phyloP scores from a whole-genome alignment of 2,329 filamentous ascomycete genomes.

The Pestalotiopsis fici region DNA sequence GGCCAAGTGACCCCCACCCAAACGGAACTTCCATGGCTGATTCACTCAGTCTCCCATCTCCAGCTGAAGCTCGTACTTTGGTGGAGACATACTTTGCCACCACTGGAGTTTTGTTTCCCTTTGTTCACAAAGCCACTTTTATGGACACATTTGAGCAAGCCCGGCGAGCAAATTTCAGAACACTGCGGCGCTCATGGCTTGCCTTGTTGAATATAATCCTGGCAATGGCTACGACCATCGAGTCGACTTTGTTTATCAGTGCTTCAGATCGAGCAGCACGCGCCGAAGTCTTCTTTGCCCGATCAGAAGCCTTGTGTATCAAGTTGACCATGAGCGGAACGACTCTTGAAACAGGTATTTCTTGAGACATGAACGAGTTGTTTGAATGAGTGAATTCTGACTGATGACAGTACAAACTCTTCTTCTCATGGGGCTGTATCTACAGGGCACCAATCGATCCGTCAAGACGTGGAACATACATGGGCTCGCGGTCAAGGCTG shows the following conservation, averaged over 20 bases:
- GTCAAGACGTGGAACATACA: constrained; percentile 56
- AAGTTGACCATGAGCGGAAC: constrained; percentile 39
- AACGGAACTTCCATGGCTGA: background rate
- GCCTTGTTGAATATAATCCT: constrained; percentile 51
- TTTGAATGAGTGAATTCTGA: background rate
- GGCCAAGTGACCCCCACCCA: background rate
- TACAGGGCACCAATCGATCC: constrained; percentile 55
- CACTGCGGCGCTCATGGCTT: constrained; percentile 48
- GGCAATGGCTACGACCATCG: constrained; percentile 44
- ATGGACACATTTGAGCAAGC: constrained; percentile 2
- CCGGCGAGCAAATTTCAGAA: constrained; percentile 22
- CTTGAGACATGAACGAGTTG: background rate
- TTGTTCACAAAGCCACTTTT: constrained; percentile 2
- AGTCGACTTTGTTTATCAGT: constrained; percentile 25
- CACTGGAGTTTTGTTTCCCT: constrained; percentile 4
- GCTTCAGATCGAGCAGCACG: constrained; percentile 35
- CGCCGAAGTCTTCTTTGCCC: constrained; percentile 45
- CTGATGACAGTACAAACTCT: constrained; percentile 44
- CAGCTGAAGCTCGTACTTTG: background rate
- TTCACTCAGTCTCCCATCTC: background rate
- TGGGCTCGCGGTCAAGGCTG: constrained; percentile 51
- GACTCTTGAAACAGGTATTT: constrained; percentile 43
- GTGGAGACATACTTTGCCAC: background rate
- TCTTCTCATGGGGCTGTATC: constrained; percentile 49
- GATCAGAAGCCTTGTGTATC: constrained; percentile 44